Conservation (phyloP, 1,139 yeast genomes). For the Spencermartinsiella ligniputridi region DNA sequence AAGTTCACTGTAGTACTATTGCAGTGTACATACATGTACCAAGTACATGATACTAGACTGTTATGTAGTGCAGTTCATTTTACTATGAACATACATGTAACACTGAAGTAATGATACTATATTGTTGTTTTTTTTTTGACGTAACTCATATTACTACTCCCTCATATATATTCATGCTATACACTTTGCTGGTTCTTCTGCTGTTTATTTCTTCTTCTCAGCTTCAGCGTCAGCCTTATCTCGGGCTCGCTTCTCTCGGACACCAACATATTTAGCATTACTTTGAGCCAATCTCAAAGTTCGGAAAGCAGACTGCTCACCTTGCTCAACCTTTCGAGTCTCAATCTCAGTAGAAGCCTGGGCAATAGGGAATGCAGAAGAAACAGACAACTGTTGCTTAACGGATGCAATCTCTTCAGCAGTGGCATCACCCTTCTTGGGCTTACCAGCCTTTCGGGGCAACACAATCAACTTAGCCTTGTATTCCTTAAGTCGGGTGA, state of each 20-base stretch:
- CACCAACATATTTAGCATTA: slow-evolving; percentile 89
- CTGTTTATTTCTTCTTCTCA: slow-evolving; percentile 92
- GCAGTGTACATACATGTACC: too few relatives aligned
- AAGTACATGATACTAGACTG: too few relatives aligned
- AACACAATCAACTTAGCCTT: slow-evolving; percentile 91
- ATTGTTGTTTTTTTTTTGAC: too few relatives aligned
- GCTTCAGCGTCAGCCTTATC: slow-evolving; percentile 99
- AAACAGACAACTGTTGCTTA: slow-evolving; percentile 67
- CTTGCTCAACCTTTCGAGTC: slow-evolving; percentile 90
- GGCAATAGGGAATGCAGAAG: slow-evolving; percentile 88
- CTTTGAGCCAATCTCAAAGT: slow-evolving; percentile 95
- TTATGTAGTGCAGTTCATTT: too few relatives aligned
- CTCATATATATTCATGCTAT: too few relatives aligned
- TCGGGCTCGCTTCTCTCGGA: slow-evolving; percentile 95
- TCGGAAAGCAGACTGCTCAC: slow-evolving; percentile 67
- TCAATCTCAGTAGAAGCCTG: slow-evolving; percentile 69
- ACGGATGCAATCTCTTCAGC: slow-evolving; percentile 66
- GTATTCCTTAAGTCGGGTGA: slow-evolving; percentile 95
- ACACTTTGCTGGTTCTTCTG: too few relatives aligned
- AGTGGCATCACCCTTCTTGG: slow-evolving; percentile 46
- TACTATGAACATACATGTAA: too few relatives aligned
- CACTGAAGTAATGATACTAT: too few relatives aligned
- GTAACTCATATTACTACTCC: too few relatives aligned
- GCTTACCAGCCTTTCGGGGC: slow-evolving; percentile 77
- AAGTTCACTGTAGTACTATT: too few relatives aligned